A percentile compares a stretch with the other conserved stretches of the same genome.
Evolutionary conservation across 2,329 filamentous ascomycete species (phyloP).

Genomic region (Clonostachys byssicola): DNA sequence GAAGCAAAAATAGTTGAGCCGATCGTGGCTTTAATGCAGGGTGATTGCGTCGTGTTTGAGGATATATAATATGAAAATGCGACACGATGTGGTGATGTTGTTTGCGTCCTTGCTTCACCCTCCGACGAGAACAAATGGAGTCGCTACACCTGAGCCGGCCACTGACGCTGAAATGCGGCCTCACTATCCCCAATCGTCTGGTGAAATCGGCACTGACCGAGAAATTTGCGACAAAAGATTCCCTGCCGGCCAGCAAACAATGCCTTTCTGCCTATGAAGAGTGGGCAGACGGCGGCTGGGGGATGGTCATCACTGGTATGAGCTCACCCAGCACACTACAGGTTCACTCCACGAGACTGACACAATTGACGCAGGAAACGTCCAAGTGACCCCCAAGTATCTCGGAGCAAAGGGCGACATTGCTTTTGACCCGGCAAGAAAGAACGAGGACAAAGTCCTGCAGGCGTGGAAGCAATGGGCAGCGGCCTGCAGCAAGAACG

Average conservation of each 20-base stretch:
- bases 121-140: too few species aligned
- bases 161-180: conserved; percentile 47
- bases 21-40: too few species aligned
- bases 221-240: conserved; percentile 28
- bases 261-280: conserved; percentile 39
- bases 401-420: conserved; percentile 27
- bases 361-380: conserved; percentile 4
- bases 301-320: conserved; percentile 35
- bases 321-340: too few species aligned
- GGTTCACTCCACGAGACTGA: too few species aligned
- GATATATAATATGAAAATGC: too few species aligned
- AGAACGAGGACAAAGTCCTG: conserved; percentile 20
- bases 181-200: conserved; percentile 51
- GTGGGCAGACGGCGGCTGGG: conserved; percentile 52
- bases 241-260: conserved; percentile 32
- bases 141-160: conserved; percentile 12
- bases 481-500: conserved; percentile 15
- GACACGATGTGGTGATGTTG: too few species aligned
- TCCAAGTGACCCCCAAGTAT: conserved; percentile 32
- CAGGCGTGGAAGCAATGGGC: conserved; percentile 32
- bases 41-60: too few species aligned
- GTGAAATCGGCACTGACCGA: conserved; percentile 47
- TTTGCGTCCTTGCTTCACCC: too few species aligned
- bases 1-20: too few species aligned
- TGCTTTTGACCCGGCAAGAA: conserved; percentile 2